A percentile compares a stretch with the other conserved stretches of the same genome.
These are phyloP conservation scores for Crotalaria pallida DNA, from an alignment of 306 rosid species.

Conservation along the genomic window DNA sequence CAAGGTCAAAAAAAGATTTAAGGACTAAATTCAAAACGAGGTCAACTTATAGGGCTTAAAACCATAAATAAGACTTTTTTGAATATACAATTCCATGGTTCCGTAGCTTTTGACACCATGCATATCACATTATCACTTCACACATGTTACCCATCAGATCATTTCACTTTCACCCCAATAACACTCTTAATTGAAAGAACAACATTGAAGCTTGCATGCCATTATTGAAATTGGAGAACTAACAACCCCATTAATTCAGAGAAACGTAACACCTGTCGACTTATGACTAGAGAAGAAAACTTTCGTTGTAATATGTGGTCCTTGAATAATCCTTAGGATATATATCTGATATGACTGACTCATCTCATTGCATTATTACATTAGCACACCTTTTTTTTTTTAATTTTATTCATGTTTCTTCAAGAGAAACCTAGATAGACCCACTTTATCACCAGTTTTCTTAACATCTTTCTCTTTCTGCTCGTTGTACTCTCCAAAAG, in stretches of 20 bases:
- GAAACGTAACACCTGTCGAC: neutral
- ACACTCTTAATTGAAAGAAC: neutral
- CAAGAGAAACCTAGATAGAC: constrained; percentile 58
- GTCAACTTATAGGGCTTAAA: no score
- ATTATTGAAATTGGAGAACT: neutral
- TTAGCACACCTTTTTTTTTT: neutral
- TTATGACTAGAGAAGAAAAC: neutral
- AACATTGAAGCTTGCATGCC: neutral
- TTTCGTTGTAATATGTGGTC: neutral
- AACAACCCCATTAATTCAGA: neutral
- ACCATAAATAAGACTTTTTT: no score
- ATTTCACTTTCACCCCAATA: neutral
- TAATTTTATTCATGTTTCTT: no score
- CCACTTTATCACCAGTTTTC: constrained; percentile 66
- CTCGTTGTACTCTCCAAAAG: constrained; percentile 41
- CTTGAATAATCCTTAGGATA: neutral
- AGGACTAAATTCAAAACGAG: no score
- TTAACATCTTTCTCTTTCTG: constrained; percentile 50
- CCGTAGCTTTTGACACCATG: no score
- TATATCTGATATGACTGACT: neutral
- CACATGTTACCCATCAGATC: neutral
- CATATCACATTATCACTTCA: neutral
- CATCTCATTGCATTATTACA: neutral
- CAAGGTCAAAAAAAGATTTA: no score
- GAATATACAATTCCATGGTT: no score